A percentile compares a stretch with the other conserved stretches of the same genome.
Evolutionary conservation across 2,329 filamentous ascomycete genomes (phyloP).

Genomic region (Colletotrichum chrysophilum): DNA sequence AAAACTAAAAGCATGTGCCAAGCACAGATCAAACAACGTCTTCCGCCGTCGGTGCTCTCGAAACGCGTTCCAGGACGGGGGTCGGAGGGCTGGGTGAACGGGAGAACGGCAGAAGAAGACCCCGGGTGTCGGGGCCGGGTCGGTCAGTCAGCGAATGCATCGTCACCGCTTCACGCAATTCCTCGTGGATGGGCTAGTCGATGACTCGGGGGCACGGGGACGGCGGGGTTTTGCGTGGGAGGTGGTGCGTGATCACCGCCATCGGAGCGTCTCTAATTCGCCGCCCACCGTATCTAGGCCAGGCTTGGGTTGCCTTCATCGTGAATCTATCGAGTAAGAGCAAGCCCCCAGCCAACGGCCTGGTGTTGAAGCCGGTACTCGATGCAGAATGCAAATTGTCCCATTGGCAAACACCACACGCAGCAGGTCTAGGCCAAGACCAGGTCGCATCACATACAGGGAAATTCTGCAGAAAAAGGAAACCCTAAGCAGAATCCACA

Average conservation of each 20-base stretch:
- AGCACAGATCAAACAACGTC: neutral
- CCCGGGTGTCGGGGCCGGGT: neutral
- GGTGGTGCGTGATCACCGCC: neutral
- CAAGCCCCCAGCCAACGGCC: neutral
- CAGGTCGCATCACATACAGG: neutral
- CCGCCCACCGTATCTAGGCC: too few relatives aligned
- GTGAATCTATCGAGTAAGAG: conserved; percentile 11
- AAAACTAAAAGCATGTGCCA: neutral
- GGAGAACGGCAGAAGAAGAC: neutral
- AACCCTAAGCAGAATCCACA: neutral
- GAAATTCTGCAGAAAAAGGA: neutral
- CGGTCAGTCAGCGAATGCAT: neutral
- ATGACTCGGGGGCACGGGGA: neutral
- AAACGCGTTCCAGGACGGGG: neutral
- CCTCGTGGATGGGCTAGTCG: neutral
- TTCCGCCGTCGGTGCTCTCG: neutral
- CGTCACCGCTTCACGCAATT: neutral
- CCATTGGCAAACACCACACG: neutral
- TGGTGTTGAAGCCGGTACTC: neutral
- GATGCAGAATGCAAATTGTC: neutral
- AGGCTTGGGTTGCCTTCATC: neutral
- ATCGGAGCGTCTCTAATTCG: neutral
- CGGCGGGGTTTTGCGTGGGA: neutral
- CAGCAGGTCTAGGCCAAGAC: neutral
- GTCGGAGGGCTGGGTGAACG: neutral